Evolutionary conservation across 2,329 filamentous ascomycete species (phyloP).

Genomic region (Chaetomium globosum): DNA sequence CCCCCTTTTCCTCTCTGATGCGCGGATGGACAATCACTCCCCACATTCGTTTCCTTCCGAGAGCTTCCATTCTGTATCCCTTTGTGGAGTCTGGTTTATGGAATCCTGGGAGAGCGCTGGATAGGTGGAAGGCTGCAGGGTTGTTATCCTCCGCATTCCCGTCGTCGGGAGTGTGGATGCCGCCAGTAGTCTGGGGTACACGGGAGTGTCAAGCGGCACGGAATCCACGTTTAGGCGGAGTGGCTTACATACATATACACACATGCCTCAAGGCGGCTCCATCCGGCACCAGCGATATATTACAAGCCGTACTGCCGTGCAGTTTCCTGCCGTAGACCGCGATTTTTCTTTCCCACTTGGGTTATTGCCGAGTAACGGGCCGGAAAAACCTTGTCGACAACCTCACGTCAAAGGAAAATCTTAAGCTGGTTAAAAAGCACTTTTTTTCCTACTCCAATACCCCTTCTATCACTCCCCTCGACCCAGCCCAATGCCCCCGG

Average conservation of each 20-base stretch:
- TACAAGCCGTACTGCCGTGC: conserved; percentile 1
- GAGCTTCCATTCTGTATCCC: not conserved
- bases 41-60: not conserved
- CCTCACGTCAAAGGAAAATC: not conserved
- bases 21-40: not conserved
- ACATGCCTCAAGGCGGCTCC: conserved; percentile 5
- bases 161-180: conserved; percentile 13
- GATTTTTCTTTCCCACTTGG: not conserved
- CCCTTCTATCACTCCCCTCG: conserved; percentile 26
- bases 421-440: conserved; percentile 17
- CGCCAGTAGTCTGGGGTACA: conserved; percentile 19
- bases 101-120: conserved; percentile 9
- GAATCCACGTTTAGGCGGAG: conserved; percentile 20
- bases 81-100: not conserved
- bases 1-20: not conserved
- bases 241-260: not conserved
- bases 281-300: conserved; percentile 11
- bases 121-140: conserved; percentile 9
- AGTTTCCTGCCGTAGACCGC: not conserved
- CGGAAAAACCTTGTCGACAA: not conserved
- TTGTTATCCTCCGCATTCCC: conserved; percentile 7
- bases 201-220: conserved; percentile 26
- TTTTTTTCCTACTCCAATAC: conserved; percentile 24
- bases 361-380: not conserved
- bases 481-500: conserved; percentile 23